Base-by-base conservation (phyloP, 2,329 filamentous ascomycete genomes). In the Chaetomium sp. region DNA sequence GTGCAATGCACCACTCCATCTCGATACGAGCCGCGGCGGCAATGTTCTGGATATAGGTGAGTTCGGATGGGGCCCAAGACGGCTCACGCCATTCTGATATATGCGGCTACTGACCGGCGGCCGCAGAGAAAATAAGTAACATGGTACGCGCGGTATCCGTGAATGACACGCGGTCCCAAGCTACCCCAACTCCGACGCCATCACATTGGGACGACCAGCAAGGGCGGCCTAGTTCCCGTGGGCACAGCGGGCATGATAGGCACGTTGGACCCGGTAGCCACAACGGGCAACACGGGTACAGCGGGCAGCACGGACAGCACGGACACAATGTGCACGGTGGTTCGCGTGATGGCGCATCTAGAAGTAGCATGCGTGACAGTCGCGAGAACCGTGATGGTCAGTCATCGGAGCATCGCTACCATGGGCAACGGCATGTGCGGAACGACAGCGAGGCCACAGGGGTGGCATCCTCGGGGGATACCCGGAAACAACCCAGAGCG, bases 21-120 rank as follows among this genome's bases (percentile, higher is more conserved):
- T 99, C 51, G 95, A 99, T 78, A 95, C 93, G 7, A 97, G 92
- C 76, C 87, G 95, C 68, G 93, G 93, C 65, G 93, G 93, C 69
- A 97, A 97, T 81, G 90, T 97, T 61, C 82, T 97, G 70, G 92
- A 97, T 78, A 90, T 97, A 72, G 93, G 93, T 97, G 75, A 76
- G 80, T 64, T 33, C 62, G 1, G 56, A 54, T 27, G 56, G 21
- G 27, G 16, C 19, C n/a, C 9, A 23, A 10, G 19, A 23, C 31
- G 38, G 16, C 16, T n/a, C n/a, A 27, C 13, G 2, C 33, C 12
- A 33, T 13, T 53, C 19, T 38, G 9, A 56, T 63, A 23, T 16
- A 1, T n/a, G 23, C 33, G 67, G 68, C 65, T 73, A 67, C 74
- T 76, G 70, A 74, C 69, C 71, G 72, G 72, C 66, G 55, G 67